Base-by-base conservation (phyloP, 2,329 filamentous ascomycete species). In the Ascochyta clinopodiicola region DNA sequence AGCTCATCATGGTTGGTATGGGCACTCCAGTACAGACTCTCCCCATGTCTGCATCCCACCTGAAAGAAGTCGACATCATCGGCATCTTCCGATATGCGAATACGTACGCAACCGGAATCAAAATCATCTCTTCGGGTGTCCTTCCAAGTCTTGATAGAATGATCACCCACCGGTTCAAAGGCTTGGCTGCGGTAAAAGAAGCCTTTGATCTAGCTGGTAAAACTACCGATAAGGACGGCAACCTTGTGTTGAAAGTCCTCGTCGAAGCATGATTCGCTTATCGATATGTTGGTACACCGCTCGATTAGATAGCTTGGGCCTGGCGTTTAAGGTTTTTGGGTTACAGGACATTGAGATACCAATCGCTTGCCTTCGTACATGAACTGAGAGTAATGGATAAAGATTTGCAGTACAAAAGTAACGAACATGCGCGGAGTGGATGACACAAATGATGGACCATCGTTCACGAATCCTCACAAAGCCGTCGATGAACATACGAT, bases 61-160 rank as follows among this genome's bases (percentile, higher is more conserved):
- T 84, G 57, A 78, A 82, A 31, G 82, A 85, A 67, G 80, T 85
- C 6, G 82, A 85, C 65, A 78, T 85, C 38, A 79, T 84, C 44
- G 82, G 82, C n/a, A 81, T 84, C 6, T 84, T 84, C 70, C 75
- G 82, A 39, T 85, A 85, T 56, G 81, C 82, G 64, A 77, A 80
- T 62, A 81, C 81, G 0, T 85, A 84, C 60, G 81, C 82, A 0
- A 78, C 77, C n/a, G 82, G 82, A 2, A 82, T 85, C 67, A 78
- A 78, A 59, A 68, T 84, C 59, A 71, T 84, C 60, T 80, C 78
- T 2, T 80, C 80, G 44, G 81, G 81, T 5, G 77, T 78, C 49
- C 67, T 84, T 36, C 77, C 77, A 17, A 77, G 71, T 19, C 80
- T 84, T 37, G 79, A 82, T 60, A 77, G 78, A 59, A 79, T 84